phyloP scores from a whole-genome alignment of 352 stramenopile species.

The Globisporangium abappressorium region DNA sequence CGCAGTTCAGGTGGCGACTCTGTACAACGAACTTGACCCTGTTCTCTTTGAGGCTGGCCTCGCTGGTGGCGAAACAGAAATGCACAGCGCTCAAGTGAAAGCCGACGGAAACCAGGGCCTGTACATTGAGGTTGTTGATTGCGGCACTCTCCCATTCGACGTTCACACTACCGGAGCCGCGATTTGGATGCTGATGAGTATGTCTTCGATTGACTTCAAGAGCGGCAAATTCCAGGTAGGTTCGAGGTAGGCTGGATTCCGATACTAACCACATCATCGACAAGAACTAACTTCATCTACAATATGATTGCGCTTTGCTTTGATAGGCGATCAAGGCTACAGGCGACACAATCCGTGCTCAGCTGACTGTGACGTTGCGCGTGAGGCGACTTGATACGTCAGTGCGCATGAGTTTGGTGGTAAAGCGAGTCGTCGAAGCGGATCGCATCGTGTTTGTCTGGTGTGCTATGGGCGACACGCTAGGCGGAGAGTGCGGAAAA shows the following conservation, averaged over 20 bases:
- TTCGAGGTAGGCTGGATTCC: not conserved
- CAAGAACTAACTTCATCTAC: no score
- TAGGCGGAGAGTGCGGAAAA: not conserved
- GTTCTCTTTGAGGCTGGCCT: not conserved
- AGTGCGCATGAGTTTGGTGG: not conserved
- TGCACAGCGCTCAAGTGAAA: slow-evolving; percentile 3
- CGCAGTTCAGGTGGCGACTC: not conserved
- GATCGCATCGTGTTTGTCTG: slow-evolving; percentile 8
- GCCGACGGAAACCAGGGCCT: not conserved
- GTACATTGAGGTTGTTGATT: slow-evolving; percentile 1
- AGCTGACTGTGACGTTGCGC: slow-evolving; percentile 4
- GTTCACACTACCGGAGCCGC: not conserved
- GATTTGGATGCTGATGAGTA: slow-evolving; percentile 11
- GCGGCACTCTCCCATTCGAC: slow-evolving; percentile 1
- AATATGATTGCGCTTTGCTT: no score
- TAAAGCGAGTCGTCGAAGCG: slow-evolving; percentile 9
- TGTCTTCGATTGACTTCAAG: not conserved
- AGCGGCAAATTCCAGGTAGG: slow-evolving; percentile 11
- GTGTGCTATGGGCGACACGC: not conserved
- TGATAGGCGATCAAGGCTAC: not conserved
- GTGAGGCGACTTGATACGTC: not conserved
- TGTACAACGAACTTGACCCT: not conserved
- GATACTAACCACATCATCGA: no score
- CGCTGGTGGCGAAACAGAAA: not conserved
- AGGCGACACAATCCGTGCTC: not conserved